Percentiles rank a stretch among this genome's conserved stretches.
phyloP scores from a whole-genome alignment of 768 basidiomycete genomes.

The Mycena metata region DNA sequence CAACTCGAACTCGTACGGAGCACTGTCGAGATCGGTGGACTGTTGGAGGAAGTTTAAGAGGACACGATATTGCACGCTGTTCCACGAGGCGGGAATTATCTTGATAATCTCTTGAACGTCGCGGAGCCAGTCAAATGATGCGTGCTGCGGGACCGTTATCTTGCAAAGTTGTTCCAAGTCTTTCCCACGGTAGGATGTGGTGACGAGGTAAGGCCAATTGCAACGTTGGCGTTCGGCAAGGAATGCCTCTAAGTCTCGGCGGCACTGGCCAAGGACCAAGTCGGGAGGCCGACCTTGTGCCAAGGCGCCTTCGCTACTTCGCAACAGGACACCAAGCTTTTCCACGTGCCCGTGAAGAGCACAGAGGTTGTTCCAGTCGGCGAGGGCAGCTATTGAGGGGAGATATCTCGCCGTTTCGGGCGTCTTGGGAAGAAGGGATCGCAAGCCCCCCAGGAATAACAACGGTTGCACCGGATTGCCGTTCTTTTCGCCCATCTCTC shows the following conservation, averaged over 20 bases:
- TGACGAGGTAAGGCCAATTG: constrained; percentile 29
- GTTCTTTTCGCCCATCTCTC: too few species aligned
- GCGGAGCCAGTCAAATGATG: constrained; percentile 14
- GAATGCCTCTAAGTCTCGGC: constrained; percentile 16
- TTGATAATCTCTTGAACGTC: constrained; percentile 24
- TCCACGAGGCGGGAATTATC: constrained; percentile 25
- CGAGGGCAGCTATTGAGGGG: constrained; percentile 32
- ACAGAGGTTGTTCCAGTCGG: constrained; percentile 36
- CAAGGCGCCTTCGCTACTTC: background rate
- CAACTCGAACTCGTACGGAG: constrained; percentile 35
- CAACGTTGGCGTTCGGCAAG: constrained; percentile 22
- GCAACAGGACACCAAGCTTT: constrained; percentile 4
- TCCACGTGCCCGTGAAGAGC: constrained; percentile 33
- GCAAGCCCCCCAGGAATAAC: constrained; percentile 20
- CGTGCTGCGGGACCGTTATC: background rate
- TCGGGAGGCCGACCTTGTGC: background rate
- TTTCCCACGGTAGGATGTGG: constrained; percentile 6
- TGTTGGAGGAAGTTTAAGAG: constrained; percentile 32
- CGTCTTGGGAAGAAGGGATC: constrained; percentile 20
- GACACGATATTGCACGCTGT: constrained; percentile 31
- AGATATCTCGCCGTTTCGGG: constrained; percentile 22
- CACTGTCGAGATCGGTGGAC: constrained; percentile 15
- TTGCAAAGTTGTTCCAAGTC: constrained; percentile 24
- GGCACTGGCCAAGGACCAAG: background rate
- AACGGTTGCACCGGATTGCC: constrained; percentile 28